Evolutionary conservation across 208 protist genomes (phyloP), one percentile per base, ranked within the genome.

Genomic region (Trypanosoma lewisi): DNA sequence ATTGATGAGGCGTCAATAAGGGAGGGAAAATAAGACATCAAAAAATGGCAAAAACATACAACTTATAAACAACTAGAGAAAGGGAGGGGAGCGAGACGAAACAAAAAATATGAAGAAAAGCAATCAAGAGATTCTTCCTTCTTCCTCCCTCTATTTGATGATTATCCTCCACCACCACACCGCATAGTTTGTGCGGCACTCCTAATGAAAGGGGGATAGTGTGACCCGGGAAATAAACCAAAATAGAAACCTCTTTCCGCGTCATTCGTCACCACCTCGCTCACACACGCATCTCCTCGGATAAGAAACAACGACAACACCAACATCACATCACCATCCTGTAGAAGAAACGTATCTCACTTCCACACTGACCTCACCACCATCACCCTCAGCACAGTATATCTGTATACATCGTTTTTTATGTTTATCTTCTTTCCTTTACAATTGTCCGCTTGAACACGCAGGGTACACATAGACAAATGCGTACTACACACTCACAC

Each of bases 11-110:
- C 41, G 2, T 21, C 41, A 45, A 17, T 9, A 45, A 17, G 11
- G 27, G n/a, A 23, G 34, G 19, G n/a, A 63, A 49, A 19, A 68
- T 54, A n/a, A 59, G 72, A 25, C 65, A 67, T n/a, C 12, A 45
- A 21, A 45, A 3, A 45, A 2, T 2, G 2, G 48, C 63, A 52
- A 49, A 74, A 61, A 53, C 53, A 74, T 11, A 71, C 25, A 59
- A 56, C 42, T 52, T 51, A 62, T 28, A 47, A 34, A n/a, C 41
- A 70, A 45, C 16, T 17, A 23, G 36, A 62, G 7, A 49, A 28
- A 27, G 27, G 23, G 50, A 30, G 8, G n/a, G 23, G 23, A 49
- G 19, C 21, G 21, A 8, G 7, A 41, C 19, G 28, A 12, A 47
- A 8, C 16, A 19, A 23, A 7, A 45, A 45, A 45, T 2, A 14